Evolutionary conservation across 176 grass and related monocot species (phyloP), one percentile per base, ranked within the genome.

Genomic region (Aechmea fasciata): DNA sequence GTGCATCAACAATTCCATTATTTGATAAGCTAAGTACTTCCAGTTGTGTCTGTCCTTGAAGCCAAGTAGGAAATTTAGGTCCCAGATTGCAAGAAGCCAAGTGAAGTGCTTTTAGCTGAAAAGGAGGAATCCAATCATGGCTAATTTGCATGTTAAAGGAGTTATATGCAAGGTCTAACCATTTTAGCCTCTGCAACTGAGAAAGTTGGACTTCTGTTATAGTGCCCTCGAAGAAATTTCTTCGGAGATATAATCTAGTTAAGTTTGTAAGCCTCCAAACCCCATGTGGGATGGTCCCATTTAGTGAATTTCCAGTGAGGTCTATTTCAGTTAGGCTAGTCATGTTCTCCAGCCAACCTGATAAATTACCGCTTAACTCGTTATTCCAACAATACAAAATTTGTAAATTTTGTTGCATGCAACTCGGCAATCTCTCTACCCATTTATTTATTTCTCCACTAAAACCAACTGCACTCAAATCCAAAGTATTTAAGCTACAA

Each of bases 71-170:
- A 63, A 87, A 87, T 0, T 6, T 11, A 19, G 77, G 80, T 1
- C 81, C 88, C 41, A 87, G 50, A 11, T 67, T 25, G 71, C 84
- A 87, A 4, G 81, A 79, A 19, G 23, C 14, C 9, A 87, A 65
- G 19, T 7, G 24, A 2, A 65, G 67, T 25, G 8, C 10, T 14
- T 0, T n/a, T 26, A 84, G 52, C 11, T 70, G 69, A 51, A 91
- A 91, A 0, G 72, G 78, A 67, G 88, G 84, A 68, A 70, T 49
- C 84, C 88, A 91, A 24, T 62, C 10, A 24, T 49, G 49, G 15
- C 13, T 18, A 25, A 82, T 20, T 23, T 55, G 29, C 17, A 91
- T 13, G 61, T 59, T 79, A 1, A 87, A 24, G 0, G 71, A 63
- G n/a, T 77, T 84, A 0, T 49, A 10, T 22, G 75, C 72, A 26